Evolutionary conservation across 164 flowering plant genomes (phyloP), one percentile per base, ranked within the genome.

Genomic region (Piper betle): DNA sequence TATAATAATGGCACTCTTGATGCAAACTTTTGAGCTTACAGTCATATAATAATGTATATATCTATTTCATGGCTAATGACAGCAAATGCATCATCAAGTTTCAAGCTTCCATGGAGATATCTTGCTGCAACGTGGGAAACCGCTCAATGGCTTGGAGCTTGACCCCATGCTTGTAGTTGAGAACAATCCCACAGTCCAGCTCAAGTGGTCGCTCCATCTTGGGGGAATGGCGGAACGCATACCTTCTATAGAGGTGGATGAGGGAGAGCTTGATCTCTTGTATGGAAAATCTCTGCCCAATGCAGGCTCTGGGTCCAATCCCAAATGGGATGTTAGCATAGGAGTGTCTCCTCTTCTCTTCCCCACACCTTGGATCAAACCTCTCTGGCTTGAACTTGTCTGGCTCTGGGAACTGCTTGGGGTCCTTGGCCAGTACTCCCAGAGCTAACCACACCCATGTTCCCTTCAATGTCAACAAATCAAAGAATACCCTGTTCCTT

Each of bases 371-470:
- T 39, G 93, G 95, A 71, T 93, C 86, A 39, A 90, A 88, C 66
- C 97, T 81, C 74, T 88, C 97, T 37, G 97, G 99, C 67, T 60
- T 77, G 72, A 93, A 93, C 78, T 80, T 81, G 18, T 86, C 81
- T 61, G 96, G 99, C 62, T 93, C 95, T 0, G 96, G 91, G 57
- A 93, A 93, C 65, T 93, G 80, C 67, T 79, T 82, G 0, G 96
- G 91, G 68, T 90, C 96, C 66, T 93, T 86, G 20, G 99, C 90
- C 43, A 86, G 72, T 33, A 93, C 99, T 55, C 97, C 95, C 50
- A 71, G 82, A 42, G 95, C 99, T 64, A 88, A 69, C 97, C 96
- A 93, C 18, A 93, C 87, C 99, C 99, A 93, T 64, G 97, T 90
- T 0, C 97, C 97, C 99, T 93, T 73, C 39, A 43, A 42, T 42